Percentiles rank a stretch among this genome's conserved stretches.
These are phyloP conservation scores for Lepidium sativum DNA, from an alignment of 345 rosid genomes.

Conservation along the genomic window DNA sequence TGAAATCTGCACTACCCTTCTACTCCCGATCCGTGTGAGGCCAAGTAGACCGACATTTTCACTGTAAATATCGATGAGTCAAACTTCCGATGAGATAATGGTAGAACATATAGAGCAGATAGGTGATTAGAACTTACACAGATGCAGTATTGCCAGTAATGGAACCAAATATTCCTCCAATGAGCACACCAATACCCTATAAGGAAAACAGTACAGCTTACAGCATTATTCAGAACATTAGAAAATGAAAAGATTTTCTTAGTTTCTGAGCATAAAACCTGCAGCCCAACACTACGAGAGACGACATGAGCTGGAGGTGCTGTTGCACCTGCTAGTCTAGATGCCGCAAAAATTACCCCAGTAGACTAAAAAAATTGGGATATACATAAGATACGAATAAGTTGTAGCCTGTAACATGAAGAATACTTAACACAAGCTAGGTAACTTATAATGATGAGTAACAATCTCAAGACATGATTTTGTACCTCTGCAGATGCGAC, in stretches of 20 bases:
- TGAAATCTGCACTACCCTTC: constrained; percentile 90
- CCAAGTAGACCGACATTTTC: constrained; percentile 97
- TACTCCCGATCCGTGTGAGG: constrained; percentile 82
- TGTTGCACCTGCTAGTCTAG: constrained; percentile 90
- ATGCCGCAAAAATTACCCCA: constrained; percentile 71
- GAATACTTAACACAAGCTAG: background rate
- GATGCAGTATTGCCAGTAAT: constrained; percentile 82
- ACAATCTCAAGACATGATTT: background rate
- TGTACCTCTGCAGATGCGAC: constrained; percentile 89
- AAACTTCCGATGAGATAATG: background rate
- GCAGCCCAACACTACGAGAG: constrained; percentile 83
- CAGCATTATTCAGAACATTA: background rate
- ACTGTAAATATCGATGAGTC: constrained; percentile 35
- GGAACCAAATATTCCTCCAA: constrained; percentile 89
- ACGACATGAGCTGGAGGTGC: constrained; percentile 91
- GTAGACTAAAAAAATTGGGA: constrained; percentile 53
- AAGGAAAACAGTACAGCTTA: background rate
- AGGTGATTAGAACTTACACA: constrained; percentile 47
- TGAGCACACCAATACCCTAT: constrained; percentile 76
- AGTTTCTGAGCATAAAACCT: constrained; percentile 35
- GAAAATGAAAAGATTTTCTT: background rate
- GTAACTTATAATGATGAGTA: background rate
- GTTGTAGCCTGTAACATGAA: background rate
- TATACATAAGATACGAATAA: background rate
- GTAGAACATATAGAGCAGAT: background rate